These are phyloP conservation scores for Paramarasmius palmivorus DNA, from an alignment of 1,284 basidiomycete species.

Conservation along the genomic window DNA sequence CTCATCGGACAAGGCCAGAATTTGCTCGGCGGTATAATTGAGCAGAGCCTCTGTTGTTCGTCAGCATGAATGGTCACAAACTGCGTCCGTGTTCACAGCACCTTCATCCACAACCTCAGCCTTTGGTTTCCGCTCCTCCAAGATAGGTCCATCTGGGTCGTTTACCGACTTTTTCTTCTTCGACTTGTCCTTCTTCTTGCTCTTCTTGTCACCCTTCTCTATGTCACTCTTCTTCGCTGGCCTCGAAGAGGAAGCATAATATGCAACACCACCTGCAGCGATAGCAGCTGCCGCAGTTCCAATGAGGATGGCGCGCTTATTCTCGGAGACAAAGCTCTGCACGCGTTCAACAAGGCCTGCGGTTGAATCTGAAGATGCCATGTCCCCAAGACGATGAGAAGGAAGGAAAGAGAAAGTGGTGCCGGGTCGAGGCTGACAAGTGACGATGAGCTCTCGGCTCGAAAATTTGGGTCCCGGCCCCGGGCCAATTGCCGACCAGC, in stretches of 20 bases:
- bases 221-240: conserved; percentile 30
- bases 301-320: conserved; percentile 71
- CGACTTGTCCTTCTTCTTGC: conserved; percentile 55
- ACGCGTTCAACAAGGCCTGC: conserved; percentile 55
- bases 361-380: conserved; percentile 12
- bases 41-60: conserved; percentile 43
- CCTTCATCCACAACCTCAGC: conserved; percentile 32
- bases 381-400: not conserved
- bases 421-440: not conserved
- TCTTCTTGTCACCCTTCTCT: conserved; percentile 54
- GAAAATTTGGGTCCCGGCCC: not conserved
- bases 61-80: conserved; percentile 17
- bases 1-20: conserved; percentile 57
- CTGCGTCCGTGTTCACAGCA: conserved; percentile 48
- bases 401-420: not conserved
- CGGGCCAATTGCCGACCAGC: not conserved
- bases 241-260: conserved; percentile 66
- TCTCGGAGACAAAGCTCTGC: conserved; percentile 69
- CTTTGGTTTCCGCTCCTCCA: conserved; percentile 60
- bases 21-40: conserved; percentile 43
- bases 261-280: conserved; percentile 77
- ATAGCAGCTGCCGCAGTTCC: conserved; percentile 71
- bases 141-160: conserved; percentile 65
- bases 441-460: not conserved
- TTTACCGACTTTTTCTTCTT: conserved; percentile 56